Evolutionary conservation across 1,284 basidiomycete genomes (phyloP), one percentile per base, ranked within the genome.

Genomic region (Cryptococcus sp.): DNA sequence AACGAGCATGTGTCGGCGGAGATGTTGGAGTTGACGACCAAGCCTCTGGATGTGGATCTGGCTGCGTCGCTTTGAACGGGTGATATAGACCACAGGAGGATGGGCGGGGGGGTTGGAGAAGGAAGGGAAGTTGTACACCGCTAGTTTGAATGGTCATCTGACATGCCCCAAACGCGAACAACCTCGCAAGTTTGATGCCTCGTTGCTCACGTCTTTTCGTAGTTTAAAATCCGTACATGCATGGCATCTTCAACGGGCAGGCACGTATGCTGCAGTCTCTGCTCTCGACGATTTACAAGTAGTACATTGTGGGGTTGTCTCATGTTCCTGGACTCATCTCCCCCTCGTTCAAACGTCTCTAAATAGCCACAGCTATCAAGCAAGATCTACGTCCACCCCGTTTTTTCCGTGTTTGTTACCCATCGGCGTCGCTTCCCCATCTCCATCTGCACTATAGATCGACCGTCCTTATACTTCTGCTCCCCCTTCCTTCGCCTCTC

Each of bases 1-100:
- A 97, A 95, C 55, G 94, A 95, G 73, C 82, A 87, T 37, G 92
- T 96, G 9, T 92, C 93, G 39, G 75, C 80, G 2, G 89, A 93
- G 77, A 82, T 94, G 46, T 82, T 91, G 71, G 82, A 81, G 68
- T 60, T 78, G 21, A 59, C 71, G 18, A 62, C 64, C 33, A 72
- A 71, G 52, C 75, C 75, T 15, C 59, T 78, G 35, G 75, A 77
- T 51, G 62, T 60, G 21, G 75, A 77, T 52, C 57, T 60, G 8
- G 72, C 74, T 18, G 63, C 66, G 16, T 65, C 68, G 45, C 43
- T 61, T 6, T 61, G 44, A 38, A 38, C 38, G 20, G 20, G 20
- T 11, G 23, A 16, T 9, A 33, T 4, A 42, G n/a, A 18, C 13
- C 16, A 40, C n/a, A 38, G 20, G 18, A 51, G 24, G 37, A 37